phyloP scores from a whole-genome alignment of 331 rosid genomes.

The Phaseolus coccineus region DNA sequence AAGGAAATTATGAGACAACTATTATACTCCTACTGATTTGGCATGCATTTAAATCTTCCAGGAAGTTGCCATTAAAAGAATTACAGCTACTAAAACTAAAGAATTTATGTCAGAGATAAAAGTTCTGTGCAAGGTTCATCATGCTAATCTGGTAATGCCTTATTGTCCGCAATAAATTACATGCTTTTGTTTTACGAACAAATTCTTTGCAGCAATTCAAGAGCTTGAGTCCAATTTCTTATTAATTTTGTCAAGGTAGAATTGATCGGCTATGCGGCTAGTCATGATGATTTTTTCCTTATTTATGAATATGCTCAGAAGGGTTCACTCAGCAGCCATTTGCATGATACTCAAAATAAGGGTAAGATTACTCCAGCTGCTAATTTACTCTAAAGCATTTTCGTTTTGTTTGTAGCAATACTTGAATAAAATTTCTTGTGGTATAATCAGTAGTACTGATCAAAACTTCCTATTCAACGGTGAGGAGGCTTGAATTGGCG shows the following conservation, averaged over 20 bases:
- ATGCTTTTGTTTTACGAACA: conserved; percentile 45
- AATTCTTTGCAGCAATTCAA: conserved; percentile 40
- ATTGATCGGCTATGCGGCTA: conserved; percentile 95
- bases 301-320: conserved; percentile 91
- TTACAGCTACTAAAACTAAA: conserved; percentile 93
- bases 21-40: conserved; percentile 30
- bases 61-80: conserved; percentile 98
- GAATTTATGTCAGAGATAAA: conserved; percentile 91
- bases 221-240: conserved; percentile 51
- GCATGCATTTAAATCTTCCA: conserved; percentile 48
- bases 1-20: background rate
- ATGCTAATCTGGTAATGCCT: conserved; percentile 85
- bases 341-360: conserved; percentile 90
- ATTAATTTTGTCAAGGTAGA: conserved; percentile 88
- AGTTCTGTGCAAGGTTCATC: conserved; percentile 97
- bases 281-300: conserved; percentile 85
- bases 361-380: conserved; percentile 59
- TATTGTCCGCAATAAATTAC: conserved; percentile 1
- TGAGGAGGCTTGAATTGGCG: conserved; percentile 25
- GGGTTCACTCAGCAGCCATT: conserved; percentile 92
- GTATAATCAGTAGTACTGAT: background rate
- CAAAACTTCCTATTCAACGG: background rate
- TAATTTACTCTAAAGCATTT: conserved; percentile 5
- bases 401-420: conserved; percentile 11
- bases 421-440: background rate